Evolutionary conservation across 1,284 basidiomycete genomes (phyloP).

Genomic region (Pholiota adiposa): DNA sequence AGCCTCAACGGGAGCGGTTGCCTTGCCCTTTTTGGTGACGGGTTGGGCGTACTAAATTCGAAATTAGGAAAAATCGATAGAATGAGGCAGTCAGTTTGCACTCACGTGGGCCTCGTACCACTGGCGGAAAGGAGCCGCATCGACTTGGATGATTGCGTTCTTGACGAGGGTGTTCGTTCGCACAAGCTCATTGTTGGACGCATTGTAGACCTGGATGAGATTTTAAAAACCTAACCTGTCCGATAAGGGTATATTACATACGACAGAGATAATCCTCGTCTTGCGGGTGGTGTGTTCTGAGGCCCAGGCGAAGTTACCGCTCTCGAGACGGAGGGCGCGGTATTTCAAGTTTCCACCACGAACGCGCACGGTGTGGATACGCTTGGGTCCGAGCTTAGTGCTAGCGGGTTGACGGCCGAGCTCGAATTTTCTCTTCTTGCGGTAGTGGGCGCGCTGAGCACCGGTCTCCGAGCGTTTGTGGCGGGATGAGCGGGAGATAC

Average conservation of each 20-base stretch:
- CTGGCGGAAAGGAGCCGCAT: slow-evolving; percentile 96
- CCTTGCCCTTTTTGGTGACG: slow-evolving; percentile 85
- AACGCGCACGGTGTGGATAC: slow-evolving; percentile 90
- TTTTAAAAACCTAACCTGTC: neutral
- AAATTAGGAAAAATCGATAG: neutral
- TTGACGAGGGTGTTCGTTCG: slow-evolving; percentile 98
- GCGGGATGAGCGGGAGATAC: slow-evolving; percentile 93
- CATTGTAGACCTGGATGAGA: slow-evolving; percentile 83
- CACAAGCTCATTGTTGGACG: slow-evolving; percentile 98
- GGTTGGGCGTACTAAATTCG: slow-evolving; percentile 83
- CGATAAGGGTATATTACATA: slow-evolving; percentile 49
- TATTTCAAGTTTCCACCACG: slow-evolving; percentile 94
- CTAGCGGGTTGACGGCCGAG: slow-evolving; percentile 94
- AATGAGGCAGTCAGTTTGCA: slow-evolving; percentile 31
- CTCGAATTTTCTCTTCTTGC: slow-evolving; percentile 99
- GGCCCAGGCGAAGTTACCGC: slow-evolving; percentile 97
- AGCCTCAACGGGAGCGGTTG: slow-evolving; percentile 49
- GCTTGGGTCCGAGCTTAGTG: slow-evolving; percentile 94
- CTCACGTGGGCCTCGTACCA: slow-evolving; percentile 97
- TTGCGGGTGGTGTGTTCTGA: slow-evolving; percentile 92
- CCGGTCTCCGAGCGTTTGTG: slow-evolving; percentile 95
- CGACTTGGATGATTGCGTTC: slow-evolving; percentile 92
- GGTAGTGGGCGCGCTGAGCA: slow-evolving; percentile 93
- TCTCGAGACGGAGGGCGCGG: slow-evolving; percentile 92
- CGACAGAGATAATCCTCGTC: slow-evolving; percentile 93